Percentiles rank a stretch among this genome's conserved stretches.
phyloP scores from a whole-genome alignment of 116 monocot genomes.

The Phalaenopsis hybrid region DNA sequence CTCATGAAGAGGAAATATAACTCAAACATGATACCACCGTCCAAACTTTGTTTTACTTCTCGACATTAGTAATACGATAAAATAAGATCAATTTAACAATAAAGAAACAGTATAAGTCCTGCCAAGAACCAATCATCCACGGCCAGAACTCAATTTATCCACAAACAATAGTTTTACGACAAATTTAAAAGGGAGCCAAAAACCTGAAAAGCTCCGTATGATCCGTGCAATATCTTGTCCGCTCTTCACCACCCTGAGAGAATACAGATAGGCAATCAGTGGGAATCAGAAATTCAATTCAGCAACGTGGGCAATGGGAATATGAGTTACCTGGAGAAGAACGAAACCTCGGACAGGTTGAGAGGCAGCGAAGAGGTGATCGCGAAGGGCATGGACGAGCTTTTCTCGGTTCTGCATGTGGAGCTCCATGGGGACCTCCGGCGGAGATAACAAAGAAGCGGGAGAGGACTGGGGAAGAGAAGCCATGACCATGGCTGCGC shows the following conservation, averaged over 20 bases:
- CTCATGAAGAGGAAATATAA: background rate
- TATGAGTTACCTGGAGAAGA: conserved; percentile 53
- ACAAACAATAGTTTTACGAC: background rate
- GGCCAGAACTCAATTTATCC: background rate
- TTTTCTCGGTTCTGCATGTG: conserved; percentile 63
- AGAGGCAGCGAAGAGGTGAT: conserved; percentile 46
- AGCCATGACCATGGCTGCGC: conserved; percentile 16
- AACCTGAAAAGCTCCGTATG: conserved; percentile 84
- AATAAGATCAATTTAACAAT: background rate
- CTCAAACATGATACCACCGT: background rate
- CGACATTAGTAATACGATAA: background rate
- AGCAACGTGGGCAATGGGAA: background rate
- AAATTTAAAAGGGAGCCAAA: background rate
- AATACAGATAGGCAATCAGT: background rate
- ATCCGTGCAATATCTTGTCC: conserved; percentile 85
- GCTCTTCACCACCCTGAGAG: conserved; percentile 83
- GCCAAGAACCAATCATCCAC: background rate
- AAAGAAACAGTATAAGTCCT: background rate
- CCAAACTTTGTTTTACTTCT: background rate
- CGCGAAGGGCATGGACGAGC: conserved; percentile 51
- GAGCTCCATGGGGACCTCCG: conserved; percentile 62
- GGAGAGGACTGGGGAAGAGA: conserved; percentile 3
- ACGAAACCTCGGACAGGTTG: conserved; percentile 61
- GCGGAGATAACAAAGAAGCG: conserved; percentile 39
- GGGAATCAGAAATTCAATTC: background rate